These are phyloP conservation scores for Dothistroma pini DNA, from an alignment of 2,329 filamentous ascomycete genomes.

Conservation along the genomic window DNA sequence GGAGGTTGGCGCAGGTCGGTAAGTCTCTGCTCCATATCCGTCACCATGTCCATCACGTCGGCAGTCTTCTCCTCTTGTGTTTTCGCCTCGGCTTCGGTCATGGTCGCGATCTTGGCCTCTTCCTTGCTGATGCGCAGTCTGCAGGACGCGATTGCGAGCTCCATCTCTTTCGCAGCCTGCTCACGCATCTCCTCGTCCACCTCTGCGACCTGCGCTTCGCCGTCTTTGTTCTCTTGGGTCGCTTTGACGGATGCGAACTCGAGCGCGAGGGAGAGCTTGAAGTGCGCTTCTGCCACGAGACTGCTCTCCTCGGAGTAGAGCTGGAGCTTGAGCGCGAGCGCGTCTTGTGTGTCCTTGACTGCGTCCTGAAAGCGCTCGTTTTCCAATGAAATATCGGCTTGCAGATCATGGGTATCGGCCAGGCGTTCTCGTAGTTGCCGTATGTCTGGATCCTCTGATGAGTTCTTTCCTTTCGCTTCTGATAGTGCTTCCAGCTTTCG, in stretches of 20 bases:
- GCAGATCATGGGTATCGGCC: slow-evolving; percentile 87
- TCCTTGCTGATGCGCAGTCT: slow-evolving; percentile 67
- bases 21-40: slow-evolving; percentile 74
- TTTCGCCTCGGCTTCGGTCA: slow-evolving; percentile 57
- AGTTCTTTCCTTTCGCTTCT: slow-evolving; percentile 46
- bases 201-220: slow-evolving; percentile 37
- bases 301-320: slow-evolving; percentile 78
- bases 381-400: slow-evolving; percentile 95
- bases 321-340: slow-evolving; percentile 73
- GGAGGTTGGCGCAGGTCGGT: slow-evolving; percentile 65
- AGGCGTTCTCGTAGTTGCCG: slow-evolving; percentile 76
- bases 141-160: slow-evolving; percentile 69
- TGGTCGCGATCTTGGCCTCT: slow-evolving; percentile 58
- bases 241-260: slow-evolving; percentile 81
- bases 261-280: slow-evolving; percentile 89
- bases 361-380: slow-evolving; percentile 88
- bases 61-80: slow-evolving; percentile 60
- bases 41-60: slow-evolving; percentile 73
- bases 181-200: slow-evolving; percentile 68
- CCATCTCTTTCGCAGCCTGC: slow-evolving; percentile 67
- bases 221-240: slow-evolving; percentile 47
- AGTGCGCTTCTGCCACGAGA: slow-evolving; percentile 89
- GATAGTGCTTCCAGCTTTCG: slow-evolving; percentile 53
- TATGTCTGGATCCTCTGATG: slow-evolving; percentile 35
- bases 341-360: slow-evolving; percentile 75